phyloP scores from a whole-genome alignment of 805 yeast species.

The Saccharomycopsis fodiens region DNA sequence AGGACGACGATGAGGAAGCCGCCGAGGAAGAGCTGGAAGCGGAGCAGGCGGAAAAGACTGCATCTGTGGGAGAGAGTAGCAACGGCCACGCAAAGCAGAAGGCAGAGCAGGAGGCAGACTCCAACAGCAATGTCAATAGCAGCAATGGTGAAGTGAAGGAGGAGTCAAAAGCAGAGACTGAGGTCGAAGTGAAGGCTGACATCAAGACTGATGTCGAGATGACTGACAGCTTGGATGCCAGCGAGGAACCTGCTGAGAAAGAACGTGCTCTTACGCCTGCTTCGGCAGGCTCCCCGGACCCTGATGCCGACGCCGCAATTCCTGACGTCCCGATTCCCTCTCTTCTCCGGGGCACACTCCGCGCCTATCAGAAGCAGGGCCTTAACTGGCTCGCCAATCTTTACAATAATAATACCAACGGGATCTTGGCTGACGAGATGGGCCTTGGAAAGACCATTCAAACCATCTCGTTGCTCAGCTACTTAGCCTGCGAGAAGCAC shows the following conservation, averaged over 20 bases:
- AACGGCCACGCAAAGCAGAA: not conserved
- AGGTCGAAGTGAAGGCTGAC: conserved; percentile 9
- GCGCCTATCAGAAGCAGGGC: conserved; percentile 94
- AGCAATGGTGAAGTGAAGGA: not conserved
- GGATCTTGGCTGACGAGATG: conserved; percentile 98
- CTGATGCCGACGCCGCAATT: conserved; percentile 30
- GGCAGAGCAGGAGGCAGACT: not conserved
- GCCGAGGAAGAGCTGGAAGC: conserved; percentile 22
- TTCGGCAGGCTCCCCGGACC: not conserved
- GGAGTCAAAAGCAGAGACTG: not conserved
- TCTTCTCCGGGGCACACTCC: conserved; percentile 67
- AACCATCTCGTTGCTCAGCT: conserved; percentile 78
- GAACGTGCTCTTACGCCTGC: too few relatives aligned
- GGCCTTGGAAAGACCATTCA: conserved; percentile 97
- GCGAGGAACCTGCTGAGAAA: conserved; percentile 17
- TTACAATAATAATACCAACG: conserved; percentile 88
- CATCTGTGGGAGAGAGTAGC: not conserved
- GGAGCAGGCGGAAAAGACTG: conserved; percentile 14
- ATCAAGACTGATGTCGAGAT: conserved; percentile 6
- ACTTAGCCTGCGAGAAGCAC: conserved; percentile 87
- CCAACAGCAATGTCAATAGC: conserved; percentile 5
- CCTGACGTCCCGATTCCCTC: conserved; percentile 63
- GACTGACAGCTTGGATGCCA: conserved; percentile 23
- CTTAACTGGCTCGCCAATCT: conserved; percentile 94
- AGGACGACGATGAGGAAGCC: conserved; percentile 32